Conservation (phyloP, 306 rosid genomes). For the Argentina anserina region DNA sequence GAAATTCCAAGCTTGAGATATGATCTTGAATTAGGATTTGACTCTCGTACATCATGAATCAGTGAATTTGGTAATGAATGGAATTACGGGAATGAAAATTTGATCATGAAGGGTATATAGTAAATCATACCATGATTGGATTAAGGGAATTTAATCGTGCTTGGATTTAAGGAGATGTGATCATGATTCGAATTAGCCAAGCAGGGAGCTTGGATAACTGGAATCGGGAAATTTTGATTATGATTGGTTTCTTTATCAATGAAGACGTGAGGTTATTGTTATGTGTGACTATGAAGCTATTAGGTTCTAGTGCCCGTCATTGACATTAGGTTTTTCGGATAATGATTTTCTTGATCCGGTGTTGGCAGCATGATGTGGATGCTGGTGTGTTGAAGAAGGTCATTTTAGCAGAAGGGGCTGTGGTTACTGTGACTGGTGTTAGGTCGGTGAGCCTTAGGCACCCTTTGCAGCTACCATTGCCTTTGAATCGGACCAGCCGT, state of each 20-base stretch:
- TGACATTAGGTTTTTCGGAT: neutral
- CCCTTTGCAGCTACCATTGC: slow-evolving; percentile 76
- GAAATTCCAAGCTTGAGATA: neutral
- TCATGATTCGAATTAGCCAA: neutral
- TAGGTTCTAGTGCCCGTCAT: neutral
- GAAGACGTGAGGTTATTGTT: neutral
- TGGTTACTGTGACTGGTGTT: slow-evolving; percentile 88
- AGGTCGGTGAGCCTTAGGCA: slow-evolving; percentile 89
- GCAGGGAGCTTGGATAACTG: too few species aligned
- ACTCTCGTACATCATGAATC: neutral
- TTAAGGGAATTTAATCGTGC: too few species aligned
- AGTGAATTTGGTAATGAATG: too few species aligned
- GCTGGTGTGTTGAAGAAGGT: slow-evolving; percentile 96
- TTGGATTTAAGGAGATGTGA: neutral
- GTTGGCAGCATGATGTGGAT: slow-evolving; percentile 91
- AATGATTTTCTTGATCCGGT: slow-evolving; percentile 4
- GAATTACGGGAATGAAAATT: too few species aligned
- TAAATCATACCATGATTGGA: neutral
- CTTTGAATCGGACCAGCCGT: slow-evolving; percentile 50
- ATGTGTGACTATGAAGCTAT: neutral
- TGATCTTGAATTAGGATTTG: neutral
- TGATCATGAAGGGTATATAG: too few species aligned
- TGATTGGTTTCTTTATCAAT: neutral
- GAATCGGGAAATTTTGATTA: too few species aligned
- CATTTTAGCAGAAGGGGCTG: slow-evolving; percentile 93